Percentiles rank a stretch among this genome's conserved stretches.
These are phyloP conservation scores for Heritiera fomes DNA, from an alignment of 345 rosid species.

Conservation along the genomic window DNA sequence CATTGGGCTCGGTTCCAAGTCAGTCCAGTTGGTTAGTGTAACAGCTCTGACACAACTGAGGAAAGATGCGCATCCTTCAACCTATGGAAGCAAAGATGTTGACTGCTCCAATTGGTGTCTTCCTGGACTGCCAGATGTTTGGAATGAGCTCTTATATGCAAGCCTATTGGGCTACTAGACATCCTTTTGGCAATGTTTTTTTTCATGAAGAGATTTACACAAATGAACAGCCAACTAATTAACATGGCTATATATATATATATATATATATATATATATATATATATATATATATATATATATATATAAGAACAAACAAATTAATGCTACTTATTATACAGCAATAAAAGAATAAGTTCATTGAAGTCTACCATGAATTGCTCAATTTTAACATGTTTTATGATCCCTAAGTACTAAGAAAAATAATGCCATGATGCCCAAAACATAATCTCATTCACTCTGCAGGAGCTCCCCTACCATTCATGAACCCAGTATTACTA, in stretches of 20 bases:
- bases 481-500: no score
- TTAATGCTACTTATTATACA: not conserved
- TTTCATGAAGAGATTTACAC: not conserved
- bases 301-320: not conserved
- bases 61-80: conserved; percentile 47
- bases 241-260: not conserved
- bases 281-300: no score
- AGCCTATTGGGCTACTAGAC: not conserved
- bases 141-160: conserved; percentile 48
- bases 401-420: no score
- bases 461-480: no score
- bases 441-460: no score
- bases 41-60: conserved; percentile 40
- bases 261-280: no score
- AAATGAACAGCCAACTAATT: not conserved
- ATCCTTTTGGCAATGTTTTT: not conserved
- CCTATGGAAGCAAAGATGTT: conserved; percentile 33
- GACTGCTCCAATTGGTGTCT: conserved; percentile 63
- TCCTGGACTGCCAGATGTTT: conserved; percentile 53
- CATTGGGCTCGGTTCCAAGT: conserved; percentile 24
- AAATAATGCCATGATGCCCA: no score
- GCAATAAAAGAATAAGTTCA: not conserved
- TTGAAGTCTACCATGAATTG: conserved; percentile 9
- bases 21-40: conserved; percentile 38
- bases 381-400: not conserved